A percentile compares a stretch with the other conserved stretches of the same genome.
These are phyloP conservation scores for Eragrostis tef DNA, from an alignment of 202 grass and related monocot genomes.

Conservation along the genomic window DNA sequence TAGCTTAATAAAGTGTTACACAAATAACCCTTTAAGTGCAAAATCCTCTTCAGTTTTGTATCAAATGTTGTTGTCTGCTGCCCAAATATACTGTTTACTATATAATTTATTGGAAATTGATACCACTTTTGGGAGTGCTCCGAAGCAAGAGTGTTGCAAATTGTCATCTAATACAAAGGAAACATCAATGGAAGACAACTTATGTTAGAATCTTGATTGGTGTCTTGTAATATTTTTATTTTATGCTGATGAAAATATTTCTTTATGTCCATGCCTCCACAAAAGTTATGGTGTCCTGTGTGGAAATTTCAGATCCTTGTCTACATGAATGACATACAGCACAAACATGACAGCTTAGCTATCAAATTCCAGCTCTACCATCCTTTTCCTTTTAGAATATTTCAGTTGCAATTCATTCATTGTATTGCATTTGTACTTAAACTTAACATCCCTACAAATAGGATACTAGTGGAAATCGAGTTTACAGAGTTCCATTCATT, in stretches of 20 bases:
- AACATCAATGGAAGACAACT: neutral
- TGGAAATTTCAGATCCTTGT: slow-evolving; percentile 13
- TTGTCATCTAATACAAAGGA: neutral
- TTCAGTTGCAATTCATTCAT: neutral
- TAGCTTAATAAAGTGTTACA: neutral
- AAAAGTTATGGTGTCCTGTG: slow-evolving; percentile 13
- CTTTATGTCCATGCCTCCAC: neutral
- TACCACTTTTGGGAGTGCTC: neutral
- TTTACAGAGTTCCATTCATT: slow-evolving; percentile 8
- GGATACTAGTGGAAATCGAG: neutral
- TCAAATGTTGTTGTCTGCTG: slow-evolving; percentile 1
- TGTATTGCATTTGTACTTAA: neutral
- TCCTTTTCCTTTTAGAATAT: neutral
- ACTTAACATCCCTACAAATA: neutral
- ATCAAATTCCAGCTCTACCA: slow-evolving; percentile 10
- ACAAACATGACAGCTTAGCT: neutral
- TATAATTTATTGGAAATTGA: neutral
- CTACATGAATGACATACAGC: neutral
- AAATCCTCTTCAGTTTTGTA: neutral
- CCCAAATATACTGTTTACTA: neutral
- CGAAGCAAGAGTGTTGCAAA: neutral
- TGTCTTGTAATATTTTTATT: neutral
- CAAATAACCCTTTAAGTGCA: slow-evolving; percentile 8
- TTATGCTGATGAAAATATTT: slow-evolving; percentile 5
- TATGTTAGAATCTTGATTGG: slow-evolving; percentile 18